Conservation (phyloP, 2,329 filamentous ascomycete genomes). For the Plenodomus tracheiphilus region DNA sequence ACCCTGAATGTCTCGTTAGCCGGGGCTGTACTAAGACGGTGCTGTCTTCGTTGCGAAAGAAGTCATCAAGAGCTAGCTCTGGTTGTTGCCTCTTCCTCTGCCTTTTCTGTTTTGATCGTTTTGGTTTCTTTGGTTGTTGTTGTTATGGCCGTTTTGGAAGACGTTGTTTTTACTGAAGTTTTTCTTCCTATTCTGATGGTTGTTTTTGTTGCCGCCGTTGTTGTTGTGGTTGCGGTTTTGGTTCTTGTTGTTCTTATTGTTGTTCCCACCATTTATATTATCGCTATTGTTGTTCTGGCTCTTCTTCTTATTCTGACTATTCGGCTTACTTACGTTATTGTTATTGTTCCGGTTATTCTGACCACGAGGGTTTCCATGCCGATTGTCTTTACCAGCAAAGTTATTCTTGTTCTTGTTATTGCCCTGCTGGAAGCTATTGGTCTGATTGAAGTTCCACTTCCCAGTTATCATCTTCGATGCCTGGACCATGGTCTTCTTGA, state of each 20-base stretch:
- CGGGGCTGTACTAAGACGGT: neutral
- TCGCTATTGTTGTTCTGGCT: neutral
- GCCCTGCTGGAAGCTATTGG: no score
- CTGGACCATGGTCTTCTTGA: no score
- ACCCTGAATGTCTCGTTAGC: neutral
- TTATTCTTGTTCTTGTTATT: no score
- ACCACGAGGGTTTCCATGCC: no score
- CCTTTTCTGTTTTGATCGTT: neutral
- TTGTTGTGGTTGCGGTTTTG: neutral
- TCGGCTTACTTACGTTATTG: constrained; percentile 1
- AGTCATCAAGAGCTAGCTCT: neutral
- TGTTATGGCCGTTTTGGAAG: neutral
- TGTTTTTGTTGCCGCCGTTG: neutral
- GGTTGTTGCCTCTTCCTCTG: neutral
- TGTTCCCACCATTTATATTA: neutral
- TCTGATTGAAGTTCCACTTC: no score
- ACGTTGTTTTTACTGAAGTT: neutral
- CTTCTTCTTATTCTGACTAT: neutral
- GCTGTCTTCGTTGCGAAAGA: neutral
- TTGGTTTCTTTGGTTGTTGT: neutral
- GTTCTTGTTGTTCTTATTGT: neutral
- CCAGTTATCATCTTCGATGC: no score
- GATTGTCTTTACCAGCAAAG: no score
- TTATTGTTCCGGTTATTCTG: neutral
- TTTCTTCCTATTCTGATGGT: neutral